Evolutionary conservation across 768 basidiomycete species (phyloP).

Genomic region (Boletus speciosus): DNA sequence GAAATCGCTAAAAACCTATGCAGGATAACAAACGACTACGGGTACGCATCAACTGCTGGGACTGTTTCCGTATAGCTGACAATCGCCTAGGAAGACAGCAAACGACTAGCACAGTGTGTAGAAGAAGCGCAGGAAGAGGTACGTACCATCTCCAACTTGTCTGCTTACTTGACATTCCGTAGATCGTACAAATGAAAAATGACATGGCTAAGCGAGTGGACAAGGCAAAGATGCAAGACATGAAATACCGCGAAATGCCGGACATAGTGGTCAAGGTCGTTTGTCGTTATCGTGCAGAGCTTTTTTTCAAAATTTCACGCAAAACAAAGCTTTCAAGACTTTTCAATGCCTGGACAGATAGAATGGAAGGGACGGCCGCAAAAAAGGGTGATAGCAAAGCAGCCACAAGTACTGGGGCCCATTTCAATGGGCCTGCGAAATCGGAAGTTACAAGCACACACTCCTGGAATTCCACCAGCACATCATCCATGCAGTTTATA

Average conservation of each 20-base stretch:
- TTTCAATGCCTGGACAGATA: constrained; percentile 84
- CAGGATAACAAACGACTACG: constrained; percentile 89
- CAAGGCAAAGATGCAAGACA: constrained; percentile 73
- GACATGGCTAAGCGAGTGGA: constrained; percentile 79
- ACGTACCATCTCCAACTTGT: constrained; percentile 6
- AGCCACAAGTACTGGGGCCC: constrained; percentile 20
- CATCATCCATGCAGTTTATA: constrained; percentile 68
- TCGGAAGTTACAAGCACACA: constrained; percentile 47
- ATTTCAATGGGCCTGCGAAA: constrained; percentile 50
- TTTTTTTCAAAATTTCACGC: constrained; percentile 91
- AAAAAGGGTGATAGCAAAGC: constrained; percentile 43
- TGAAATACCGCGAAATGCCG: constrained; percentile 82
- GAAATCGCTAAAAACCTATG: constrained; percentile 14
- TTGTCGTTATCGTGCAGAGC: constrained; percentile 84
- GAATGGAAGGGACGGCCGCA: constrained; percentile 66
- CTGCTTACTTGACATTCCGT: constrained; percentile 2
- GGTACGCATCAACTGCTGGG: constrained; percentile 42
- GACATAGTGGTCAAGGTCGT: constrained; percentile 88
- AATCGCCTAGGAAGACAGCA: constrained; percentile 71
- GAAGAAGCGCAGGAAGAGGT: constrained; percentile 87
- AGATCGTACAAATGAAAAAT: constrained; percentile 79
- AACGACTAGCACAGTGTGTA: constrained; percentile 73
- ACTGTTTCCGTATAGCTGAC: constrained; percentile 19
- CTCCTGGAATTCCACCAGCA: constrained; percentile 36
- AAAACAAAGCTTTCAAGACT: constrained; percentile 82